These are phyloP conservation scores for Brassica carinata DNA, from an alignment of 345 rosid species.

Conservation along the genomic window DNA sequence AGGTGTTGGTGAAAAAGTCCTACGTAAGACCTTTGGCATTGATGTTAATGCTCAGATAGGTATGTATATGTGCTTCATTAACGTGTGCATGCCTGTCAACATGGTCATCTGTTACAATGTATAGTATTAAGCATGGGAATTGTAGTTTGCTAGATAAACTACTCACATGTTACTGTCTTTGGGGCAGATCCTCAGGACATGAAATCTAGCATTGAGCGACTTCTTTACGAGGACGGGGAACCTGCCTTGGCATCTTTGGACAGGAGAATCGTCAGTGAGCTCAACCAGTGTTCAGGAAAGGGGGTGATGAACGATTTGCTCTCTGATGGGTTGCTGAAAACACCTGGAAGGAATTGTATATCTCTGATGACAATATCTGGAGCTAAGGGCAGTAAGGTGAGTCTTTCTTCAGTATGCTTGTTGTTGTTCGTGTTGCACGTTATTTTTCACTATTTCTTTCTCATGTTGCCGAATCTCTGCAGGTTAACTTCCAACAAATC, in stretches of 20 bases:
- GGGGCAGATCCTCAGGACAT: slow-evolving; percentile 61
- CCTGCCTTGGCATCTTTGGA: slow-evolving; percentile 75
- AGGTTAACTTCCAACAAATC: slow-evolving; percentile 99
- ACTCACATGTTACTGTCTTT: slow-evolving; percentile 22
- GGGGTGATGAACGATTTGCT: slow-evolving; percentile 71
- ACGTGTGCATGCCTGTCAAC: slow-evolving; percentile 18
- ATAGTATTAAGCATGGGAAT: slow-evolving; percentile 4
- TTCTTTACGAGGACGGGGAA: slow-evolving; percentile 77
- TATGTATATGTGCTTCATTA: slow-evolving; percentile 29
- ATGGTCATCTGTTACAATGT: slow-evolving; percentile 23
- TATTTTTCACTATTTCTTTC: neutral
- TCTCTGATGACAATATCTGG: slow-evolving; percentile 98
- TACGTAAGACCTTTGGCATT: slow-evolving; percentile 64
- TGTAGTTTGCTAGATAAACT: slow-evolving; percentile 8
- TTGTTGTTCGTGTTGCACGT: neutral
- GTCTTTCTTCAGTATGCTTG: slow-evolving; percentile 29
- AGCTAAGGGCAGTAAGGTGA: slow-evolving; percentile 97
- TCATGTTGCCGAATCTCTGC: slow-evolving; percentile 36
- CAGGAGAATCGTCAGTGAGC: slow-evolving; percentile 68
- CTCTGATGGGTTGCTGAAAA: slow-evolving; percentile 80
- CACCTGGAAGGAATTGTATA: slow-evolving; percentile 83
- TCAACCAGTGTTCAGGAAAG: slow-evolving; percentile 69
- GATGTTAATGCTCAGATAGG: slow-evolving; percentile 56
- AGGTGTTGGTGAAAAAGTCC: slow-evolving; percentile 66
- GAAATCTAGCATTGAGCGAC: slow-evolving; percentile 69